phyloP scores from a whole-genome alignment of 495 filamentous ascomycete genomes.

The Tuber calosporum region DNA sequence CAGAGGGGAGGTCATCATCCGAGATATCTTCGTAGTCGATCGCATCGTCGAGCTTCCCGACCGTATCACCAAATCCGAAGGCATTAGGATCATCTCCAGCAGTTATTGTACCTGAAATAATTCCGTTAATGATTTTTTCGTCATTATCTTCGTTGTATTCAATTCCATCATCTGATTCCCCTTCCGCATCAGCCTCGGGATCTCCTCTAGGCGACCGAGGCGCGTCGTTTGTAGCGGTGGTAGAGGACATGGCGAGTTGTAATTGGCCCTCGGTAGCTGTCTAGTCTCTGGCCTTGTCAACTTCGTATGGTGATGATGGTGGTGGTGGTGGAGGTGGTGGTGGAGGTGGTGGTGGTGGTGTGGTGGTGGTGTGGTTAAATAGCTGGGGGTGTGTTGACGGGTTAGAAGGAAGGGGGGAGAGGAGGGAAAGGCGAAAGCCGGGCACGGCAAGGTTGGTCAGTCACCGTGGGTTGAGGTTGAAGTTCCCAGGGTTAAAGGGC shows the following conservation, averaged over 20 bases:
- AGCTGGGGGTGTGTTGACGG: neutral
- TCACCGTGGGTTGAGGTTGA: constrained; percentile 1
- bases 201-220: neutral
- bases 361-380: neutral
- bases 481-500: neutral
- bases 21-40: constrained; percentile 82
- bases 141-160: constrained; percentile 15
- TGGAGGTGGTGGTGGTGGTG: neutral
- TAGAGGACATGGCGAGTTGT: neutral
- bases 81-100: constrained; percentile 30
- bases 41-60: constrained; percentile 71
- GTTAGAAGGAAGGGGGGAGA: neutral
- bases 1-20: constrained; percentile 63
- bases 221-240: neutral
- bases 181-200: neutral
- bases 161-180: constrained; percentile 2
- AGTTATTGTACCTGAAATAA: constrained; percentile 30
- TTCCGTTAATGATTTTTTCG: constrained; percentile 33
- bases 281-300: neutral
- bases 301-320: neutral
- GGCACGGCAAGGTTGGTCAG: neutral
- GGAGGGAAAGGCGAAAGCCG: neutral
- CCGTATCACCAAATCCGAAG: constrained; percentile 39
- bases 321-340: neutral
- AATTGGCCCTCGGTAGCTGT: neutral